phyloP scores from a whole-genome alignment of 305 asterid genomes.

The Rubia balearica region DNA sequence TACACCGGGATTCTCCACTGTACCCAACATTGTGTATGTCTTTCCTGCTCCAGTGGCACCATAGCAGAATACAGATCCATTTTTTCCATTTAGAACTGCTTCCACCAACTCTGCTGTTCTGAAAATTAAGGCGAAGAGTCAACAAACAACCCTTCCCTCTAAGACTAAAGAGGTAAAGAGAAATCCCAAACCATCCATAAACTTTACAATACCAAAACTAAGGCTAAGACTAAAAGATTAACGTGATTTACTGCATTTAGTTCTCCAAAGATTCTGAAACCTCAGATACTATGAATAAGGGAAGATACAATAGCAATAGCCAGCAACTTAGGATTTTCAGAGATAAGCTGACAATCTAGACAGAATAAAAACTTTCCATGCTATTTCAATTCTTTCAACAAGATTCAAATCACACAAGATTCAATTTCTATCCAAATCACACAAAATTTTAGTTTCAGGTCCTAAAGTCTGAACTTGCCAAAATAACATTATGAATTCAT shows the following conservation, averaged over 20 bases:
- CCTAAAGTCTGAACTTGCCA: not conserved
- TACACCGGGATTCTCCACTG: conserved; percentile 51
- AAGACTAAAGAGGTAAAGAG: not conserved
- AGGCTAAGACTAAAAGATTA: not conserved
- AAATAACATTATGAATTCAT: not conserved
- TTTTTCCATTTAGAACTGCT: conserved; percentile 57
- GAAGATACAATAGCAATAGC: not conserved
- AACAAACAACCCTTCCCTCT: not conserved
- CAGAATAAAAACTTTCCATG: not conserved
- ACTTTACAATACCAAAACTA: not conserved
- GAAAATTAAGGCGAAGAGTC: conserved; percentile 17
- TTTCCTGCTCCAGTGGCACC: conserved; percentile 76
- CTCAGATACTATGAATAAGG: not conserved
- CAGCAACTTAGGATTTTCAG: conserved; percentile 2
- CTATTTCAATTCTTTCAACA: not conserved
- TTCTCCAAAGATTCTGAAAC: no score
- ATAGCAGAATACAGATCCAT: conserved; percentile 60
- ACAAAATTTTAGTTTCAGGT: not conserved
- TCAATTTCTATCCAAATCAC: not conserved
- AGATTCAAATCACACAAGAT: not conserved
- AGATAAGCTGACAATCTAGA: not conserved
- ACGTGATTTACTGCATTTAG: not conserved
- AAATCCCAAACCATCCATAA: not conserved
- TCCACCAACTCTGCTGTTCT: conserved; percentile 65
- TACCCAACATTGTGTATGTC: conserved; percentile 61